Evolutionary conservation across 208 protist genomes (phyloP), one percentile per base, ranked within the genome.

Genomic region (Novymonas esmeraldas): DNA sequence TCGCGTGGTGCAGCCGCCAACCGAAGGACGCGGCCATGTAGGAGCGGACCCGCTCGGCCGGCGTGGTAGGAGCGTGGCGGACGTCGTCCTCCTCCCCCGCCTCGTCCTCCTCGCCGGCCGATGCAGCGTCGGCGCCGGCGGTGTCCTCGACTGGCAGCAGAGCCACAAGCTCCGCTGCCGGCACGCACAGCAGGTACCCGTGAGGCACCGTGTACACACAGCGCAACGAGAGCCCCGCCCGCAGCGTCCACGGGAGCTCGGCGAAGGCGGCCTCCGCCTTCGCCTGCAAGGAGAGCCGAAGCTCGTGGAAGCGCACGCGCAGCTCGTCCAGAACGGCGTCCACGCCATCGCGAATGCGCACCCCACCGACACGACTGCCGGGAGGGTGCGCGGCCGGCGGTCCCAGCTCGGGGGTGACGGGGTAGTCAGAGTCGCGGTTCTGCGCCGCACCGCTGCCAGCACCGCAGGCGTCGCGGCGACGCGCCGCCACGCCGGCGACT

Each of bases 1-100:
- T 51, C 36, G 76, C 52, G 66, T 85, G 76, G 39, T 84, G 78
- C 7, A 79, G 58, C 39, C 34, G 51, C 82, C 82, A 87, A 7
- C 64, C 58, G 28, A 78, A 82, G 13, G 54, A 62, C 9, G 68
- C 22, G 16, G 48, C 39, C 75, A 85, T 69, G 28, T 74, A 59
- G 26, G 41, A 16, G 5, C 58, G 18, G 16, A 70, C 63, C 20
- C 46, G 50, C 24, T 62, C 60, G 6, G 34, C 7, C 9, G 36
- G 36, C 20, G 26, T 49, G 9, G 20, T 59, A n/a, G 52, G 20
- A 42, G 52, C 29, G 10, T 34, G 20, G 42, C 33, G 33, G 34
- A 6, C 6, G 2, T 36, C 34, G 55, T 34, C 39, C 38, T 20
- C 38, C 38, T 24, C 31, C 56, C 14, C 10, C 33, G 18, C 26